Evolutionary conservation across 345 rosid genomes (phyloP).

Genomic region (Eucalyptus pauciflora): DNA sequence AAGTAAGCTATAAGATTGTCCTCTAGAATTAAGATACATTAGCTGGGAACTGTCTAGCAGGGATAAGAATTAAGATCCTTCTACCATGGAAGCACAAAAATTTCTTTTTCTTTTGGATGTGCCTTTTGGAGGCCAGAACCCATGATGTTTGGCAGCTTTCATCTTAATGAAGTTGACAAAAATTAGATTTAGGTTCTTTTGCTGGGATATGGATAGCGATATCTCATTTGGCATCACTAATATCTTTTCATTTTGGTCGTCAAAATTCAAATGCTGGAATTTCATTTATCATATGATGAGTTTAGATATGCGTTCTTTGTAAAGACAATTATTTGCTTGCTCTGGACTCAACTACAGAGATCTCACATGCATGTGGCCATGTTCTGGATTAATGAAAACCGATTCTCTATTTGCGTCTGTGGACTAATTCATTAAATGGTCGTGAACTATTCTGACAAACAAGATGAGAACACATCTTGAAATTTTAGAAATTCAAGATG

Average conservation of each 20-base stretch:
- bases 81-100: background rate
- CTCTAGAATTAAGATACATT: background rate
- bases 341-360: background rate
- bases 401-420: background rate
- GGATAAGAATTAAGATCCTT: background rate
- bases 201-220: background rate
- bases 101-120: background rate
- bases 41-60: background rate
- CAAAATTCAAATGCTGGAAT: background rate
- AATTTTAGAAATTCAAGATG: background rate
- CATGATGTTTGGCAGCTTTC: background rate
- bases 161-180: background rate
- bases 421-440: background rate
- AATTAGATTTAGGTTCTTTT: background rate
- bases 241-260: background rate
- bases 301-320: background rate
- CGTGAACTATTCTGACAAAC: background rate
- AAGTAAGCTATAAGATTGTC: background rate
- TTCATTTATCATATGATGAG: background rate
- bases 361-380: background rate
- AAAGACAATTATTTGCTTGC: background rate
- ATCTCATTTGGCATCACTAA: background rate
- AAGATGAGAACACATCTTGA: background rate
- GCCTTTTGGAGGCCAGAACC: background rate
- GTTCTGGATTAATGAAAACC: background rate